Evolutionary conservation across 352 stramenopile genomes (phyloP), one percentile per base, ranked within the genome.

Genomic region (Pythium grandisporangium): DNA sequence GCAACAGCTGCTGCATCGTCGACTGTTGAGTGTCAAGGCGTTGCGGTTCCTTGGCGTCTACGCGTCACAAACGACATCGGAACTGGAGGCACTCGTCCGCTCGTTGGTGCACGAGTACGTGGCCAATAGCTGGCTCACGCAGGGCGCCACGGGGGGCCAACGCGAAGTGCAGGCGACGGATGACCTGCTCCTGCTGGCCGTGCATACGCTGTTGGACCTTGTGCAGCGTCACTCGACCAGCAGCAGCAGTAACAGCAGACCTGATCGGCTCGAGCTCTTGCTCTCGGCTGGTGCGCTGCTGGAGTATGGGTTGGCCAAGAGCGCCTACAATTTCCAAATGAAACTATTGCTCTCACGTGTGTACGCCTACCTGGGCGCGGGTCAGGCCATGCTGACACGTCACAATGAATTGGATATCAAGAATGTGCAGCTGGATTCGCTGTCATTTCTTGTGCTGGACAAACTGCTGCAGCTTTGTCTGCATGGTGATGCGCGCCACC

Each of bases 301-400:
- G 0, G 80, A 93, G 51, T 80, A 76, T 30, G 80, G 73, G 0
- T 42, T 93, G n/a, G 65, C 66, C 24, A 75, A 81, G 37, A 93
- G 80, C 41, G 63, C 71, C 22, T 93, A 90, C 69, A 93, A 93
- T 46, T 93, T 93, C 52, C 80, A 93, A 61, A 91, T 93, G 77
- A 91, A 91, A 59, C 61, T 93, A n/a, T 51, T 91, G 10, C 58
- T 93, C 24, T 81, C 64, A 20, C 80, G 72, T 17, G 57, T 93
- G 21, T 93, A 93, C 49, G 71, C 55, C 7, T 84, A 83, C 30
- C 40, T 93, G 16, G 76, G 66, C n/a, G 73, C 75, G 8, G 65
- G 64, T 14, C 51, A 71, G 5, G 70, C 76, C 2, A 83, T 92
- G 66, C 50, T 86, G 17, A 50, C 33, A 14, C 70, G 74, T 23